Conservation (phyloP, 2,329 filamentous ascomycete species). For the Apiospora koreana region DNA sequence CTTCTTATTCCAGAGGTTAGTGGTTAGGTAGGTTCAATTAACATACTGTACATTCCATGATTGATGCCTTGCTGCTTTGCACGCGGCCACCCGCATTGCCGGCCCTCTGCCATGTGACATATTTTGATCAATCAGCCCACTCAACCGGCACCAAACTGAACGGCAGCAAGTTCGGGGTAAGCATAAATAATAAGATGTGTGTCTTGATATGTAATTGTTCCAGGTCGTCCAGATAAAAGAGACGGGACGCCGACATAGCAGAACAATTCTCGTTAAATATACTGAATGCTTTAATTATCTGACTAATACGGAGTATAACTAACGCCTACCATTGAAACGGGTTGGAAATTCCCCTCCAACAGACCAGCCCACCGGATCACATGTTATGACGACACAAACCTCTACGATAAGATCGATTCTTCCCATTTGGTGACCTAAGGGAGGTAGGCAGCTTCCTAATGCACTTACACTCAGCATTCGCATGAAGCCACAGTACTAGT, state of each 20-base stretch:
- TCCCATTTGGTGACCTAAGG: neutral
- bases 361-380: neutral
- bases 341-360: neutral
- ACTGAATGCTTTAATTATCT: neutral
- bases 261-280: neutral
- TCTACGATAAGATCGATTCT: neutral
- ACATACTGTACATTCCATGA: neutral
- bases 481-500: neutral
- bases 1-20: too few species aligned
- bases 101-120: constrained; percentile 1
- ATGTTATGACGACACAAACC: constrained; percentile 1
- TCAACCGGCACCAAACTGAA: neutral
- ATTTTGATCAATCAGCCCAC: neutral
- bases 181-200: neutral
- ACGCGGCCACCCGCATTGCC: constrained; percentile 5
- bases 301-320: too few species aligned
- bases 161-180: neutral
- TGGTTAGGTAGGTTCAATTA: constrained; percentile 2
- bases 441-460: neutral
- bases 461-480: neutral
- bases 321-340: neutral
- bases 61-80: neutral
- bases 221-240: neutral
- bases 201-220: neutral
- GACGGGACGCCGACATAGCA: neutral